Conservation (phyloP, 2,329 filamentous ascomycete genomes). For the Thermoascus crustaceus region DNA sequence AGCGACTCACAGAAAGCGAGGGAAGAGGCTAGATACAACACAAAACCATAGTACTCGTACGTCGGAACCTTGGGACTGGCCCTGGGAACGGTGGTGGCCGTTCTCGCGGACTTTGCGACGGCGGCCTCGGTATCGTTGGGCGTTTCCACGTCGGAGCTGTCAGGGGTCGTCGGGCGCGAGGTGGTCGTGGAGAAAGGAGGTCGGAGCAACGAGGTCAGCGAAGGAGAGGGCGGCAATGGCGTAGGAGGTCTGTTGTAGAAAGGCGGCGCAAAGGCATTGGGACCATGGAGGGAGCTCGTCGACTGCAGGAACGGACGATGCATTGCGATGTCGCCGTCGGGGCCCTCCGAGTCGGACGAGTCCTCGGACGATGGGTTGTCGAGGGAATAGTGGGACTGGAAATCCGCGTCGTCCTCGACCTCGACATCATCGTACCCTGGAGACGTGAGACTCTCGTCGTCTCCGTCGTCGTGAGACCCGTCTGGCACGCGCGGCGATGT, state of each 20-base stretch:
- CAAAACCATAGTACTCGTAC: conserved; percentile 99
- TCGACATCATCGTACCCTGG: conserved; percentile 21
- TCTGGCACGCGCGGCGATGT: conserved; percentile 8
- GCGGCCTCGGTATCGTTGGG: conserved; percentile 52
- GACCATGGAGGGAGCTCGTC: conserved; percentile 32
- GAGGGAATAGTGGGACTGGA: conserved; percentile 39
- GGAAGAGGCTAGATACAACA: conserved; percentile 83
- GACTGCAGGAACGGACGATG: conserved; percentile 34
- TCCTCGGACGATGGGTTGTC: conserved; percentile 31
- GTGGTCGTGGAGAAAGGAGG: conserved; percentile 57
- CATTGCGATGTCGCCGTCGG: conserved; percentile 21
- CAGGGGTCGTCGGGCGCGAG: conserved; percentile 86
- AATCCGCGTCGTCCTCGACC: conserved; percentile 35
- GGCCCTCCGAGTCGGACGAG: conserved; percentile 25
- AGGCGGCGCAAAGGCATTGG: conserved; percentile 60
- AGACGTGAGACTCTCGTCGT: conserved; percentile 21
- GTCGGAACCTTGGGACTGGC: conserved; percentile 93
- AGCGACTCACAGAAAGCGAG: conserved; percentile 61
- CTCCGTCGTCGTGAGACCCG: conserved; percentile 15
- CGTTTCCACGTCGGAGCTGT: conserved; percentile 78
- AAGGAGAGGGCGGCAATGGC: conserved; percentile 84
- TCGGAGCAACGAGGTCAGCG: conserved; percentile 80
- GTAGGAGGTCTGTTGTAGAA: conserved; percentile 98
- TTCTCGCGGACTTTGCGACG: conserved; percentile 52
- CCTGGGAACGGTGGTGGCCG: conserved; percentile 62